Base-by-base conservation (phyloP, 345 rosid species). In the Hibiscus trionum region DNA sequence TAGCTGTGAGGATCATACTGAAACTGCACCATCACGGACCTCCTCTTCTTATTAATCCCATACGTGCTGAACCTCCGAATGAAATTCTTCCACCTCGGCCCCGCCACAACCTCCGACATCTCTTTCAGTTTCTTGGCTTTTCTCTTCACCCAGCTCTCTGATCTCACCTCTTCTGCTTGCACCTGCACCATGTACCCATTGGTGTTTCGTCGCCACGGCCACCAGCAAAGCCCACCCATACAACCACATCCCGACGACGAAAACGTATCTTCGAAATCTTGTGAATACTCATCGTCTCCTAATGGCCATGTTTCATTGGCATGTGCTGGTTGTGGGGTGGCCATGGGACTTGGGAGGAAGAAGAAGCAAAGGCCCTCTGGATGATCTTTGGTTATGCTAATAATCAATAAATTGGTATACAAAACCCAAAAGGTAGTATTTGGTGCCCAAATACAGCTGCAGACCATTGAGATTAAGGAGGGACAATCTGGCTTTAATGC, bases 41-140 rank as follows among this genome's bases (percentile, higher is more conserved):
- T 77, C 17, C 76, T 79, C 62, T 62, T 86, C 82, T 70, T 81
- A 73, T 76, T 82, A 72, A 47, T 76, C 47, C 82, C 77, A 12
- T 64, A 60, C 15, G 11, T 24, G 56, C 85, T 79, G 49, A 80
- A 79, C 49, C 87, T 85, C 1, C 86, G 66, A 21, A 90, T 82
- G 10, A 88, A 77, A 62, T 82, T 85, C 86, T 93, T 93, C 91
- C 91, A 86, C 75, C 74, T 86, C 0, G 89, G 90, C 50, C 89
- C 87, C 9, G 89, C 87, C 19, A 84, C 50, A 19, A 80, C 65
- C 73, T 87, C 92, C 0, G 96, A 87, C 2, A 83, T 47, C 58
- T 83, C 88, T 42, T 74, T 81, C 1, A 78, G 14, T 66, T 72
- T 73, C 84, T 80, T 90, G 2, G 74, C 70, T 70, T 75, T 84